These are phyloP conservation scores for Guadua angustifolia DNA, from an alignment of 176 grass and related monocot species.

Conservation along the genomic window DNA sequence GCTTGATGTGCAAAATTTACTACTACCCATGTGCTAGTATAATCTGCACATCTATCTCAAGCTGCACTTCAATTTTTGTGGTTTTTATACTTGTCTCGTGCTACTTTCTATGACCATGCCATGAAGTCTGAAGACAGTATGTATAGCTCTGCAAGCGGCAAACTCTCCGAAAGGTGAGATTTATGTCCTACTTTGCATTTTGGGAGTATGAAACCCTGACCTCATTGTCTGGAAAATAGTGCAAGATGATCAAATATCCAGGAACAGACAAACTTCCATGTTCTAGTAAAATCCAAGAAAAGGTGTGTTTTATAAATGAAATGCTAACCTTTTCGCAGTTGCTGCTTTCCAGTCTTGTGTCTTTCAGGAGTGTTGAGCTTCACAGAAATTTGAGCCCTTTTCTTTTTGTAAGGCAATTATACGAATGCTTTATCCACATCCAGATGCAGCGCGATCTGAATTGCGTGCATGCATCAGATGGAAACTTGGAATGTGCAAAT, in stretches of 20 bases:
- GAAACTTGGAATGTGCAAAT: constrained; percentile 6
- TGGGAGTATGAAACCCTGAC: constrained; percentile 5
- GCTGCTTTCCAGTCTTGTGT: neutral
- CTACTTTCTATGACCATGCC: constrained; percentile 46
- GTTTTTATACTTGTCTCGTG: constrained; percentile 8
- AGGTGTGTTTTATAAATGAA: neutral
- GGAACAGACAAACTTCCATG: neutral
- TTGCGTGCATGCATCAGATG: constrained; percentile 7
- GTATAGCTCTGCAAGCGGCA: constrained; percentile 41
- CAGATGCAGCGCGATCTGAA: neutral
- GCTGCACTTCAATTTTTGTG: constrained; percentile 2
- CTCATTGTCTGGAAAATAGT: constrained; percentile 17
- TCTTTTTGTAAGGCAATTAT: neutral
- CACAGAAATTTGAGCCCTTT: constrained; percentile 14
- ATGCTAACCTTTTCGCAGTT: neutral
- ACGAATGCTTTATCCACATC: constrained; percentile 5
- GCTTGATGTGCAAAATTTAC: constrained; percentile 29
- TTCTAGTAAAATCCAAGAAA: neutral
- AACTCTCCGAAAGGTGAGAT: constrained; percentile 44
- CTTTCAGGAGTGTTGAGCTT: neutral
- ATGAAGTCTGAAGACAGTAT: constrained; percentile 52
- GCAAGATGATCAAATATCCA: constrained; percentile 5
- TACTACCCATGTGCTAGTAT: neutral
- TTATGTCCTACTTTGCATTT: constrained; percentile 39
- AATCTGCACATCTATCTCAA: constrained; percentile 45